These are phyloP conservation scores for Tetraselmis striata DNA, from an alignment of 139 green algal genomes.

Conservation along the genomic window DNA sequence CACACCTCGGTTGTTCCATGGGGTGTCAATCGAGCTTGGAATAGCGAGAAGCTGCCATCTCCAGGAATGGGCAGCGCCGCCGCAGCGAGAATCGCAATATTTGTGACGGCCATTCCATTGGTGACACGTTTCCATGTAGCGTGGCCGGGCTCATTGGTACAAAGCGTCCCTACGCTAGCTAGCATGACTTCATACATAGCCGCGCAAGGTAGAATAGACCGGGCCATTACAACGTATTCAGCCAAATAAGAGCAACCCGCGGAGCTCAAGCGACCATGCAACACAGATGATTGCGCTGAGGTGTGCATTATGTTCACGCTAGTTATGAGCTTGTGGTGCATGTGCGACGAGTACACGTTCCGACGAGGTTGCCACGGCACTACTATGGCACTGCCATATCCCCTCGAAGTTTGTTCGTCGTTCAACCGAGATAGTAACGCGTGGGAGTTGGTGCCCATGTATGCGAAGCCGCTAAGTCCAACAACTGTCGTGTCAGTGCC, in stretches of 20 bases:
- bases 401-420: background rate
- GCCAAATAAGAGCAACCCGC: background rate
- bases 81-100: background rate
- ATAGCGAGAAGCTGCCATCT: background rate
- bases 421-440: background rate
- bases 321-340: background rate
- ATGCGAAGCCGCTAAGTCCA: slow-evolving; percentile 45
- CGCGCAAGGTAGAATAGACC: background rate
- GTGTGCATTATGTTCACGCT: background rate
- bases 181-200: background rate
- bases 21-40: background rate
- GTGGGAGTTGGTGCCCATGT: slow-evolving; percentile 52
- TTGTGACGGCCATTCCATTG: background rate
- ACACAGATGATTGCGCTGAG: background rate
- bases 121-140: background rate
- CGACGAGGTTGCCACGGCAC: background rate
- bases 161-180: background rate
- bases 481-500: background rate
- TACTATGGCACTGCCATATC: background rate
- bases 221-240: background rate
- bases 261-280: background rate
- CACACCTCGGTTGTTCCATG: background rate
- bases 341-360: background rate
- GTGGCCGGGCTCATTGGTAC: background rate
- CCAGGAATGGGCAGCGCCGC: background rate